These are phyloP conservation scores for Marasmius tenuissimus DNA, from an alignment of 1,284 basidiomycete species.

Conservation along the genomic window DNA sequence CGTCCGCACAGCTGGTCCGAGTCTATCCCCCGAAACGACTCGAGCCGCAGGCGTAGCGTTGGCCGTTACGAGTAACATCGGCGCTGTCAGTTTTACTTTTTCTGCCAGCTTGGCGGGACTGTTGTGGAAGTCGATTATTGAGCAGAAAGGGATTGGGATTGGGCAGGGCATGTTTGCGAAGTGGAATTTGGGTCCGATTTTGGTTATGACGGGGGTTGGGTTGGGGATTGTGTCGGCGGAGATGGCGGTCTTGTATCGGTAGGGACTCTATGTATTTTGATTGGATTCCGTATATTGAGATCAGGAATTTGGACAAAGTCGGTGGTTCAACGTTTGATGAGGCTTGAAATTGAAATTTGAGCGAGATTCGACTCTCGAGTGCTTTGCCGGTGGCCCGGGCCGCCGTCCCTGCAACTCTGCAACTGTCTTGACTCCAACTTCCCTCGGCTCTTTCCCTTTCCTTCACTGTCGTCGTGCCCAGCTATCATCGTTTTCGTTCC, in stretches of 20 bases:
- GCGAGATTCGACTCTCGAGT: too few species aligned
- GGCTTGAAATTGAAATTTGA: too few species aligned
- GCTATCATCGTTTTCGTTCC: too few species aligned
- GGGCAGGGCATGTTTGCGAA: constrained; percentile 66
- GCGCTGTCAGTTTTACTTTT: constrained; percentile 90
- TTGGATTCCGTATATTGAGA: too few species aligned
- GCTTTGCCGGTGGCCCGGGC: too few species aligned
- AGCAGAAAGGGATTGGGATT: constrained; percentile 78
- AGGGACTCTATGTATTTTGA: too few species aligned
- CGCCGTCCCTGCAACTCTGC: too few species aligned
- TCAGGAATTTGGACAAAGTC: too few species aligned
- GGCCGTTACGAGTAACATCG: constrained; percentile 81
- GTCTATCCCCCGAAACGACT: constrained; percentile 29
- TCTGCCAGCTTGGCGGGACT: constrained; percentile 89
- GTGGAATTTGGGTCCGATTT: constrained; percentile 67
- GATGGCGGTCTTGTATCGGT: constrained; percentile 54
- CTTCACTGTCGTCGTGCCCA: too few species aligned
- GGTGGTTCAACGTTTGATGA: too few species aligned
- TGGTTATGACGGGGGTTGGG: constrained; percentile 53
- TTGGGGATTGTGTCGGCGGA: constrained; percentile 63
- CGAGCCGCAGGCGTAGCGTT: constrained; percentile 47
- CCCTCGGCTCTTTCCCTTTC: too few species aligned
- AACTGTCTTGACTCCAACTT: too few species aligned
- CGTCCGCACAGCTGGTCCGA: constrained; percentile 31
- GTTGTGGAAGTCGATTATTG: constrained; percentile 84